Percentiles rank a stretch among this genome's conserved stretches.
These are phyloP conservation scores for Malassezia vespertilionis DNA, from an alignment of 1,284 basidiomycete species.

Conservation along the genomic window DNA sequence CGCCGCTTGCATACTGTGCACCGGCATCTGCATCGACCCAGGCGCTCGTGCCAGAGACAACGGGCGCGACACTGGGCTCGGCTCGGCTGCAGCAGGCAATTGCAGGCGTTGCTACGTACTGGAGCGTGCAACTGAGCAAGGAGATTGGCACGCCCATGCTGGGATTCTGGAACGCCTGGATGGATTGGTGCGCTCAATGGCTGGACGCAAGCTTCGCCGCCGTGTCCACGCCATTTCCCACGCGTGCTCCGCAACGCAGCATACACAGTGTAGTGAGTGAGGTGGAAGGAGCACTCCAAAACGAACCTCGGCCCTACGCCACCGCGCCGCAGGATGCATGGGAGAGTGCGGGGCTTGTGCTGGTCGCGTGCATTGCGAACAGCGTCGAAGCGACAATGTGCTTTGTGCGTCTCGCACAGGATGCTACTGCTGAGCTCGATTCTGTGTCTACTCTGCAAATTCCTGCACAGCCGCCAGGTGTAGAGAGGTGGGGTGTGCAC, in stretches of 20 bases:
- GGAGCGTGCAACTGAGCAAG: not conserved
- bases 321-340: no score
- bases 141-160: slow-evolving; percentile 3
- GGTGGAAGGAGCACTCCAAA: no score
- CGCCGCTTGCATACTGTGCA: slow-evolving; percentile 15
- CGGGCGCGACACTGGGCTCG: slow-evolving; percentile 2
- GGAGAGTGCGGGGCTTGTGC: not conserved
- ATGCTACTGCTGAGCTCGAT: not conserved
- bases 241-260: not conserved
- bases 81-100: slow-evolving; percentile 13
- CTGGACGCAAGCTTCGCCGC: slow-evolving; percentile 5
- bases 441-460: not conserved
- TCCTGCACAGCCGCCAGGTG: slow-evolving; percentile 2
- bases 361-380: not conserved
- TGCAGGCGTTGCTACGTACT: not conserved
- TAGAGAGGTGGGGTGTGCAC: not conserved
- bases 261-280: slow-evolving; percentile 8
- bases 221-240: slow-evolving; percentile 3
- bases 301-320: no score
- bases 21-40: slow-evolving; percentile 9
- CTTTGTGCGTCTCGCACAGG: not conserved
- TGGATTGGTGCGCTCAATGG: slow-evolving; percentile 14
- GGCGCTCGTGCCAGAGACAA: slow-evolving; percentile 1
- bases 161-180: slow-evolving; percentile 14
- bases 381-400: not conserved